A percentile compares a stretch with the other conserved stretches of the same genome.
These are phyloP conservation scores for Penstemon newberryi DNA, from an alignment of 257 asterid genomes.

Conservation along the genomic window DNA sequence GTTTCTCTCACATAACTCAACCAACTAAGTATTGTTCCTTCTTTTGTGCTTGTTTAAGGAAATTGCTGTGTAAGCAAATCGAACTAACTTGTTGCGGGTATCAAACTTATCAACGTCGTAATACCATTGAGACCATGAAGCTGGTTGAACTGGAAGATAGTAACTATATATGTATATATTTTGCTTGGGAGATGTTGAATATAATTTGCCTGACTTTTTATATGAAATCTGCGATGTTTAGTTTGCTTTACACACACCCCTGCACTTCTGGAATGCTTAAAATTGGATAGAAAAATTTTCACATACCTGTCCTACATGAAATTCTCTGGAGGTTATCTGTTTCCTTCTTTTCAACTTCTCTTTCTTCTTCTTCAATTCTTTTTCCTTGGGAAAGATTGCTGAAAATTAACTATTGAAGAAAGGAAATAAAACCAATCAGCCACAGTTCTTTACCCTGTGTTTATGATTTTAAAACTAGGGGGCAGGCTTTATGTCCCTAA, in stretches of 20 bases:
- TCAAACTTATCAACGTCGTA: not conserved
- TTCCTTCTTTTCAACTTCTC: not conserved
- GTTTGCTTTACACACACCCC: not conserved
- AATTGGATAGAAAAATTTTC: not conserved
- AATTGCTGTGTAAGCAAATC: not conserved
- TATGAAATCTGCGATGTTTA: no score
- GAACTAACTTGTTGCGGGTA: no score
- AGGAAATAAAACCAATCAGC: not conserved
- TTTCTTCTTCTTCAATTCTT: not conserved
- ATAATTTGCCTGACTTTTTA: no score
- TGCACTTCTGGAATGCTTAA: not conserved
- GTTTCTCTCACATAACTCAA: not conserved
- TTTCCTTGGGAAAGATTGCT: constrained; percentile 5
- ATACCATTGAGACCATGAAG: not conserved
- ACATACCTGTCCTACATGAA: not conserved
- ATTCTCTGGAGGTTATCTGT: not conserved
- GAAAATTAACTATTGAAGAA: not conserved
- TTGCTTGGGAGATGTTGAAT: no score
- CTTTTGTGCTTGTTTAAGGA: not conserved
- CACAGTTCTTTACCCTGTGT: not conserved
- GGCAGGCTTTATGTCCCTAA: constrained; percentile 8
- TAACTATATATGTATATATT: no score
- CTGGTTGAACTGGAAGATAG: not conserved
- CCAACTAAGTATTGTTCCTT: not conserved
- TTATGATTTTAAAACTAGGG: not conserved